These are phyloP conservation scores for Cercospora brassicicola DNA, from an alignment of 2,329 filamentous ascomycete genomes.

Conservation along the genomic window DNA sequence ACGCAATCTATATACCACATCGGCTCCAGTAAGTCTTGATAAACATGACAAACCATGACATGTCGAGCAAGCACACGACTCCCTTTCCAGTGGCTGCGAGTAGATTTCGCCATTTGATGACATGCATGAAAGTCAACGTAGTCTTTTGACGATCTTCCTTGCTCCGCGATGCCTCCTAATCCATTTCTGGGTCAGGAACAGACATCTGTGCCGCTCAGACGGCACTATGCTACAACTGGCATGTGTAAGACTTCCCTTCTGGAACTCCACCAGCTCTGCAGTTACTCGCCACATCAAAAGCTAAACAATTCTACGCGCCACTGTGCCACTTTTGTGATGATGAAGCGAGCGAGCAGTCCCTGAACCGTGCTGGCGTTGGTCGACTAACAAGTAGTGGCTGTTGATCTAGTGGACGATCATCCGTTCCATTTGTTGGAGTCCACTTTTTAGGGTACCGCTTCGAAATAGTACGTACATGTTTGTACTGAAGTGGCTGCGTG, in stretches of 20 bases:
- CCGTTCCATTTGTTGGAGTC: not conserved
- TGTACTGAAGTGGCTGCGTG: not conserved
- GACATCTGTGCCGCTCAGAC: not conserved
- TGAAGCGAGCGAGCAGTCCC: not conserved
- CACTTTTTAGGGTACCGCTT: not conserved
- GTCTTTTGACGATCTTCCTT: not conserved
- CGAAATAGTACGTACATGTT: not conserved
- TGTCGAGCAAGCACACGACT: not conserved
- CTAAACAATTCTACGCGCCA: not conserved
- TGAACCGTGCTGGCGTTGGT: not conserved
- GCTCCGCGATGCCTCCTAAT: not conserved
- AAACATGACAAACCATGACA: not conserved
- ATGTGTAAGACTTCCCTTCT: not conserved
- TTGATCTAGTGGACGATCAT: not conserved
- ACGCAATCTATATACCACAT: not conserved
- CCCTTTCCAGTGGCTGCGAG: not conserved
- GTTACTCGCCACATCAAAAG: not conserved
- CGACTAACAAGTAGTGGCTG: not conserved
- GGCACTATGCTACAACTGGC: not conserved
- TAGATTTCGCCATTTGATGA: not conserved
- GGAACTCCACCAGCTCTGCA: not conserved
- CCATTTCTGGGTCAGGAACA: not conserved
- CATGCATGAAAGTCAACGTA: not conserved
- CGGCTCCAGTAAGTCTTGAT: not conserved
- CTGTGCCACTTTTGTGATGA: not conserved